A percentile compares a stretch with the other conserved stretches of the same genome.
phyloP scores from a whole-genome alignment of 441 rosid genomes.

The Mallotus japonicus region DNA sequence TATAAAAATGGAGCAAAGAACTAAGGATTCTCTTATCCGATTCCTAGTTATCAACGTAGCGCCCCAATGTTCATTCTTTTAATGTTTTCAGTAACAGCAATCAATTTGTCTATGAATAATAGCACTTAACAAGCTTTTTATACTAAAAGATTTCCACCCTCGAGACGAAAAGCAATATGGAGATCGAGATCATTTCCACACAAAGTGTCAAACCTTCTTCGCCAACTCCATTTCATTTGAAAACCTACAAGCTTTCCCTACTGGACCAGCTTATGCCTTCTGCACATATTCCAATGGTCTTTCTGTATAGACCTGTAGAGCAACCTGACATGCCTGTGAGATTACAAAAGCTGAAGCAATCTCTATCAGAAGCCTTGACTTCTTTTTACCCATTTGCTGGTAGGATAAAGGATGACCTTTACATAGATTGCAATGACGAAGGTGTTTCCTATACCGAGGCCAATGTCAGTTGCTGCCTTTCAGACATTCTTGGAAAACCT shows the following conservation, averaged over 20 bases:
- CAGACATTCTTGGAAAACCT: conserved; percentile 30
- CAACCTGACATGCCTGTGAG: conserved; percentile 1
- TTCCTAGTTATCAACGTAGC: conserved; percentile 6
- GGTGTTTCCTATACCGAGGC: conserved; percentile 47
- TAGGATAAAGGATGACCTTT: conserved; percentile 37
- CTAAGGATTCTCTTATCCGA: background rate
- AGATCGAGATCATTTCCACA: conserved; percentile 34
- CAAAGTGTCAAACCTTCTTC: conserved; percentile 48
- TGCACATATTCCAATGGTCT: conserved; percentile 35
- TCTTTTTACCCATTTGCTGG: conserved; percentile 53
- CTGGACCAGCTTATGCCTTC: conserved; percentile 39
- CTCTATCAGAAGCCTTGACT: conserved; percentile 42
- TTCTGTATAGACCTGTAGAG: conserved; percentile 36
- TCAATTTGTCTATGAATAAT: background rate
- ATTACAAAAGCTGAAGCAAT: conserved; percentile 34
- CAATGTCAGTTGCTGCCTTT: conserved; percentile 25
- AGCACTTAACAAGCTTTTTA: too few species aligned
- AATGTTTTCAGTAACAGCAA: conserved; percentile 6
- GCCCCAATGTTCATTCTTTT: conserved; percentile 2
- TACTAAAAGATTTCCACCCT: background rate
- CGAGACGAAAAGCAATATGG: conserved; percentile 20
- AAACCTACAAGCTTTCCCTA: conserved; percentile 44
- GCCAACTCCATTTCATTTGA: conserved; percentile 41
- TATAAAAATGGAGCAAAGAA: background rate
- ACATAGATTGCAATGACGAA: conserved; percentile 47